Percentiles rank a stretch among this genome's conserved stretches.
Evolutionary conservation across 2,329 filamentous ascomycete genomes (phyloP).

Genomic region (Pseudogymnoascus sp.): DNA sequence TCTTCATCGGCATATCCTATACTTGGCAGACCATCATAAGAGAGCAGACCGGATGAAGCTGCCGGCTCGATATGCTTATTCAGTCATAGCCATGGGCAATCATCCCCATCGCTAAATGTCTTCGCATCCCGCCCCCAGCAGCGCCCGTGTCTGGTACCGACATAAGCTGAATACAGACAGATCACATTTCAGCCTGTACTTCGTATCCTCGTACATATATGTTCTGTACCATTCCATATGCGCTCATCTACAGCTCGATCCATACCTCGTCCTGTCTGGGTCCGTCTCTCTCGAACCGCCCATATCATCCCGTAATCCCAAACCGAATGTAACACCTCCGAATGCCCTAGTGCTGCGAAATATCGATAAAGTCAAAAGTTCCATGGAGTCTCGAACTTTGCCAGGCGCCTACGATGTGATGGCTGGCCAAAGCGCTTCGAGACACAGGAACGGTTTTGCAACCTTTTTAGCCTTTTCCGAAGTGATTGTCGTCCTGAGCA

Average conservation of each 20-base stretch:
- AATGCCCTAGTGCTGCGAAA: background rate
- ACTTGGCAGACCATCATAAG: background rate
- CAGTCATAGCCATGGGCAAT: background rate
- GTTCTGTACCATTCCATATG: background rate
- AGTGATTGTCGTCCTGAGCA: background rate
- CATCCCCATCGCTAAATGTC: background rate
- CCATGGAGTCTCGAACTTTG: background rate
- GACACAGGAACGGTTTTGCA: slow-evolving; percentile 1
- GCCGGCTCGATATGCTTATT: background rate
- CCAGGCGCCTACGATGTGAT: background rate
- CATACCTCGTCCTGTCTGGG: background rate
- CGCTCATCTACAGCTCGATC: background rate
- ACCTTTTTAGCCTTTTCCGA: background rate
- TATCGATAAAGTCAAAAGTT: slow-evolving; percentile 6
- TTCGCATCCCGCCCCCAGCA: background rate
- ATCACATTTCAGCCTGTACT: background rate
- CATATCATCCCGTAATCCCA: slow-evolving; percentile 2
- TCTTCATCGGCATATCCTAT: background rate
- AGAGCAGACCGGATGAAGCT: background rate
- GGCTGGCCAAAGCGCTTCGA: background rate
- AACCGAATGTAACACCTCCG: slow-evolving; percentile 4
- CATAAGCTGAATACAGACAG: background rate
- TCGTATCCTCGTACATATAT: background rate
- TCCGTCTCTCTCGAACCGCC: background rate
- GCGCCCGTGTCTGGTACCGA: background rate